Conservation (phyloP, 2,329 filamentous ascomycete genomes). For the Berkeleyomyces rouxiae region DNA sequence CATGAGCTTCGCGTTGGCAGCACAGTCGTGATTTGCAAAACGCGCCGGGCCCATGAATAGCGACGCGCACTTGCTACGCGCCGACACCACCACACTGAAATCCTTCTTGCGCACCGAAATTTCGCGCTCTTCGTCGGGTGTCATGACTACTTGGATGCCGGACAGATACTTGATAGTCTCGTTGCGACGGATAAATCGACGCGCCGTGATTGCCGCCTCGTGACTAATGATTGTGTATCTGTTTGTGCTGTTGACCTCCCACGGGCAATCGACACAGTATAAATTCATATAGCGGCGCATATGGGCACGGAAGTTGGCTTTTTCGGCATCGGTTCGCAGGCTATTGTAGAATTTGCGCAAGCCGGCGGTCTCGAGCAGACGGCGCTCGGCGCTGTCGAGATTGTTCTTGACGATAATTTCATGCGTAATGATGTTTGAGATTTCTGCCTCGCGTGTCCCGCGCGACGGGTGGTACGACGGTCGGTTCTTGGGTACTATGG, state of each 20-base stretch:
- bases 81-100: conserved; percentile 93
- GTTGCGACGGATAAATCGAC: conserved; percentile 60
- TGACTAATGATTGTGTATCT: conserved; percentile 83
- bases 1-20: conserved; percentile 74
- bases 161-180: conserved; percentile 81
- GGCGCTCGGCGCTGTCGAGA: conserved; percentile 49
- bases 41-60: conserved; percentile 89
- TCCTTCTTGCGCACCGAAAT: conserved; percentile 73
- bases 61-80: conserved; percentile 75
- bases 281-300: conserved; percentile 82
- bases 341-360: conserved; percentile 52
- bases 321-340: conserved; percentile 60
- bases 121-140: conserved; percentile 72
- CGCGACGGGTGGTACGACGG: conserved; percentile 72
- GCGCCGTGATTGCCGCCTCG: conserved; percentile 74
- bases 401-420: conserved; percentile 64
- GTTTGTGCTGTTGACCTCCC: conserved; percentile 82
- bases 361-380: conserved; percentile 55
- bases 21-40: conserved; percentile 94
- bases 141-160: conserved; percentile 84
- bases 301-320: conserved; percentile 72
- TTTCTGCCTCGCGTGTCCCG: conserved; percentile 51
- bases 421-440: conserved; percentile 42
- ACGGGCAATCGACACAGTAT: conserved; percentile 84
- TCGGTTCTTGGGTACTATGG: conserved; percentile 84